Base-by-base conservation (phyloP, 2,329 filamentous ascomycete species). In the Truncatella angustata region DNA sequence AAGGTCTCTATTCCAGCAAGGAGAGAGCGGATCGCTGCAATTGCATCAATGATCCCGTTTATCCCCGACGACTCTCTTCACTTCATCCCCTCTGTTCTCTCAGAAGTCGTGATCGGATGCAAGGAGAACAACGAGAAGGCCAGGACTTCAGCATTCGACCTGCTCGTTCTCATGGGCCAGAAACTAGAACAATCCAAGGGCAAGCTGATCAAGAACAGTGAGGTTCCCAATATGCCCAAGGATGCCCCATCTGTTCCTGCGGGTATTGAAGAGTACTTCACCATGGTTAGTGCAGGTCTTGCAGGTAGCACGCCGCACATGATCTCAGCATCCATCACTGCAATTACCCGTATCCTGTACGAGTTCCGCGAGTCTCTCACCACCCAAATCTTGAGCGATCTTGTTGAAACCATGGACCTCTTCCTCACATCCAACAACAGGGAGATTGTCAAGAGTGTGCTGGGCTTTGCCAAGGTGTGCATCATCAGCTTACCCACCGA, bases 101-200 rank as follows among this genome's bases (percentile, higher is more conserved):
- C 91, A 3, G 94, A 99, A 72, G 91, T 97, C 30, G 92, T 99
- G 49, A 91, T 99, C 56, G 90, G 90, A 56, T 95, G 91, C 73
- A 99, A 99, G 71, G 94, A 99, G 73, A 91, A 94, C 65, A 99
- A 99, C 66, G 94, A 99, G 70, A 91, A 91, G 65, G 92, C 94
- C 0, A 82, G 94, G 57, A 91, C 90, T 49, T 85, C 87, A 2
- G 93, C 94, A 0, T 99, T 97, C 66, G 90, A 95, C 47, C 78
- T 97, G 14, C 81, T 99, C 11, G 88, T 99, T 20, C 79, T 88
- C 40, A 92, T 97, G 82, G 92, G 91, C 14, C 83, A 91, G 66
- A 88, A 86, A 60, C 91, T 97, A 78, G 73, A 71, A 4, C 67
- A 72, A 6, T 82, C 84, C 18, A 79, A 86, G 54, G 84, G 90